Percentiles rank a stretch among this genome's conserved stretches.
These are phyloP conservation scores for Schwanniomyces pseudopolymorphus DNA, from an alignment of 805 yeast species.

Conservation along the genomic window DNA sequence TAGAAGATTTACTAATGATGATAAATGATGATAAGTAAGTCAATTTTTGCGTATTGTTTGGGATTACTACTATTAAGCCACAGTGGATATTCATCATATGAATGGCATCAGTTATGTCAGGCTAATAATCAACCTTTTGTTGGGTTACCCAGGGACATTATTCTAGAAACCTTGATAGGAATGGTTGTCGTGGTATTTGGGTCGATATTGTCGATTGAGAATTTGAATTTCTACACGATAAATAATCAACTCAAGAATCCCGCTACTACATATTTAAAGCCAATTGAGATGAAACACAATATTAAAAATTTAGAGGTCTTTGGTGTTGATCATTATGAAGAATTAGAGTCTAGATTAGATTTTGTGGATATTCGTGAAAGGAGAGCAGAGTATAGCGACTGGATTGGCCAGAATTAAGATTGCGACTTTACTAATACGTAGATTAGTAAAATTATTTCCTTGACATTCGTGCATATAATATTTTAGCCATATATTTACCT, in stretches of 20 bases:
- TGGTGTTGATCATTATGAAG: conserved; percentile 48
- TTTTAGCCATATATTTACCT: neutral
- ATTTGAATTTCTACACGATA: conserved; percentile 17
- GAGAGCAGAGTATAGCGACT: conserved; percentile 44
- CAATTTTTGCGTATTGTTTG: conserved; percentile 9
- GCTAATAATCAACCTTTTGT: conserved; percentile 9
- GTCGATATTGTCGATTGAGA: conserved; percentile 30
- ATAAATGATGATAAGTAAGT: neutral
- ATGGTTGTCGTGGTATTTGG: conserved; percentile 43
- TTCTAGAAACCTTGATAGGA: conserved; percentile 51
- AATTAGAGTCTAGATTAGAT: conserved; percentile 48
- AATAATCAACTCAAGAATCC: conserved; percentile 28
- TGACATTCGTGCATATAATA: too few relatives aligned
- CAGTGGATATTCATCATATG: conserved; percentile 56
- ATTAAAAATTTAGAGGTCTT: conserved; percentile 45
- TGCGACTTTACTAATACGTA: neutral
- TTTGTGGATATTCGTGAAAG: conserved; percentile 50
- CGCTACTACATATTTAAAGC: conserved; percentile 37
- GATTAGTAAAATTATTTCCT: neutral
- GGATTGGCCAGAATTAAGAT: conserved; percentile 21
- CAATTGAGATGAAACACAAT: conserved; percentile 48
- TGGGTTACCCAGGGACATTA: conserved; percentile 46
- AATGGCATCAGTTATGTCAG: conserved; percentile 43
- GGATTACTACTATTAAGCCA: conserved; percentile 35
- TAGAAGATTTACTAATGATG: conserved; percentile 1